Evolutionary conservation across 2,329 filamentous ascomycete species (phyloP).

Genomic region (Fusarium domesticum): DNA sequence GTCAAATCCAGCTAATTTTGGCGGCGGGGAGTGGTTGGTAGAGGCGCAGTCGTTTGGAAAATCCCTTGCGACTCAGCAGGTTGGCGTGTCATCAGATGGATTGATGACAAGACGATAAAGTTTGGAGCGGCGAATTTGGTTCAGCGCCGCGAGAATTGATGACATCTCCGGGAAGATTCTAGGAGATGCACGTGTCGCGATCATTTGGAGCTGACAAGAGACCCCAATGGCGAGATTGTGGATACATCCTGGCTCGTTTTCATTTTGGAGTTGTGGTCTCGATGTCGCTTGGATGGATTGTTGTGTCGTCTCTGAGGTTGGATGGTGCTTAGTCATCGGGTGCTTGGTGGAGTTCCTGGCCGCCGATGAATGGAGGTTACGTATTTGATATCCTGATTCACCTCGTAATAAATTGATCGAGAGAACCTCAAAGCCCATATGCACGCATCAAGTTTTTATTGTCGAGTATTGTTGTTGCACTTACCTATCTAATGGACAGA

Average conservation of each 20-base stretch:
- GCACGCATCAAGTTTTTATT: too few species aligned
- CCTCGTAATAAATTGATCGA: too few species aligned
- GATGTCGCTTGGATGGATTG: slow-evolving; percentile 16
- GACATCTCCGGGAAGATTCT: background rate
- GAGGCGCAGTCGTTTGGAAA: too few species aligned
- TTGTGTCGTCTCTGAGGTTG: slow-evolving; percentile 24
- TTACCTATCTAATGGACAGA: too few species aligned
- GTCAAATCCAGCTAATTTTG: too few species aligned
- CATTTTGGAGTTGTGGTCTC: slow-evolving; percentile 23
- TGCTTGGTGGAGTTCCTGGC: background rate
- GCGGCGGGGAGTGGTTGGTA: too few species aligned
- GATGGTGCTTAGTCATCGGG: slow-evolving; percentile 24
- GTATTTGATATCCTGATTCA: too few species aligned
- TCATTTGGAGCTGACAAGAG: slow-evolving; percentile 18
- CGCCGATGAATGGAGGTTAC: too few species aligned
- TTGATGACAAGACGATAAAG: background rate
- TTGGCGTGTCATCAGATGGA: background rate
- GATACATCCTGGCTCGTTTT: slow-evolving; percentile 24
- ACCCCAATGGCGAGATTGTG: slow-evolving; percentile 28
- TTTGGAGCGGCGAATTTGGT: background rate
- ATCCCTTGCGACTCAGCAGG: too few species aligned
- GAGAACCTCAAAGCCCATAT: too few species aligned
- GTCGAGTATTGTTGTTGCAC: too few species aligned
- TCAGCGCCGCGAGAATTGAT: background rate
- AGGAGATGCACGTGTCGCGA: background rate